Evolutionary conservation across 2,329 filamentous ascomycete genomes (phyloP).

Genomic region (Ampelomyces quisqualis): DNA sequence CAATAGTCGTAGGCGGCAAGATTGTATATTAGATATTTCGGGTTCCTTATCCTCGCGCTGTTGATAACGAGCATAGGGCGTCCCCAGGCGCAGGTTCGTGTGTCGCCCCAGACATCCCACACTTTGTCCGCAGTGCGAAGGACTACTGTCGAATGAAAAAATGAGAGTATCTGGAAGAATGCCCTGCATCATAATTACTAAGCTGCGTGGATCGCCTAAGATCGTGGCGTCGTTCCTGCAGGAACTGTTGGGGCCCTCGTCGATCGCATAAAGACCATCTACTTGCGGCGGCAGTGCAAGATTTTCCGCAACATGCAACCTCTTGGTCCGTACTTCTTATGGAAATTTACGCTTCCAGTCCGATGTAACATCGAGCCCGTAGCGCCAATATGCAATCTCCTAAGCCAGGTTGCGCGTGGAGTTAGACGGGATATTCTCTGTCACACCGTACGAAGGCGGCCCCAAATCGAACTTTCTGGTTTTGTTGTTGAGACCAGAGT

Average conservation of each 20-base stretch:
- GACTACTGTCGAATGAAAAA: constrained; percentile 25
- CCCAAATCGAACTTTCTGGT: constrained; percentile 56
- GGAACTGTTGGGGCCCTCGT: constrained; percentile 49
- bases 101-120: constrained; percentile 34
- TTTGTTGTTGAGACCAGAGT: constrained; percentile 54
- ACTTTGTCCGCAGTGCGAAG: constrained; percentile 28
- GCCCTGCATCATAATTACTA: constrained; percentile 34
- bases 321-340: constrained; percentile 46
- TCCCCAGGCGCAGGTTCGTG: constrained; percentile 33
- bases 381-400: constrained; percentile 61
- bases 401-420: constrained; percentile 59
- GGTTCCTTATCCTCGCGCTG: constrained; percentile 27
- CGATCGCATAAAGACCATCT: constrained; percentile 55
- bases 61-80: constrained; percentile 35
- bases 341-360: constrained; percentile 54
- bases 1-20: constrained; percentile 55
- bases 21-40: constrained; percentile 33
- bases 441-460: constrained; percentile 51
- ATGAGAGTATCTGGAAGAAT: constrained; percentile 27
- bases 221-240: constrained; percentile 30
- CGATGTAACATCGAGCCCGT: constrained; percentile 56
- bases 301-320: constrained; percentile 54
- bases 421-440: constrained; percentile 60
- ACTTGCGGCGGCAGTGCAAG: constrained; percentile 55
- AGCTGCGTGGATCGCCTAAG: constrained; percentile 27